These are phyloP conservation scores for Ophiostoma sp. DNA, from an alignment of 2,329 filamentous ascomycete genomes.

Conservation along the genomic window DNA sequence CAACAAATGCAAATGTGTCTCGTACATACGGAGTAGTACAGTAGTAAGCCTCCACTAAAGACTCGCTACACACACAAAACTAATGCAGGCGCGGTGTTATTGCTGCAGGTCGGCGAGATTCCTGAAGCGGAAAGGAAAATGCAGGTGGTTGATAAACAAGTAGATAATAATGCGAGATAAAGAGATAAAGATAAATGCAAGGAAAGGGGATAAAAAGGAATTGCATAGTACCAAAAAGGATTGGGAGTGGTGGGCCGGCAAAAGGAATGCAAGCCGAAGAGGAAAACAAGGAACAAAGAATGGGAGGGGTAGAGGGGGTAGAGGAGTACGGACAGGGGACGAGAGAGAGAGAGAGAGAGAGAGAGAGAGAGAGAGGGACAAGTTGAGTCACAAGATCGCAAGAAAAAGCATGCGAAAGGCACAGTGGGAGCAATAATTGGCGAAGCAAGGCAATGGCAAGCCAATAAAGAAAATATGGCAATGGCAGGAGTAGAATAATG, in stretches of 20 bases:
- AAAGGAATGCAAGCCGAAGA: no score
- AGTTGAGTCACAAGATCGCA: no score
- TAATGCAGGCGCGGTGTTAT: conserved; percentile 23
- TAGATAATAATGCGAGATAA: not conserved
- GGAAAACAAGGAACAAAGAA: not conserved
- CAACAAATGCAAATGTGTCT: no score
- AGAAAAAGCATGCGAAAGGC: no score
- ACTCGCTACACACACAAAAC: conserved; percentile 12
- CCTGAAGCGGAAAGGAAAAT: conserved; percentile 21
- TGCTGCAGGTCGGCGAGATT: conserved; percentile 22
- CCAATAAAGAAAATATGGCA: no score
- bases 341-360: not conserved
- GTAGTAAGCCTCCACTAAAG: not conserved
- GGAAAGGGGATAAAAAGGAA: not conserved
- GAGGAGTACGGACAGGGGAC: not conserved
- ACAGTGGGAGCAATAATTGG: no score
- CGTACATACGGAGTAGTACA: no score
- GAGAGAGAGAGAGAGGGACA: no score
- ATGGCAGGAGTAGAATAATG: not conserved
- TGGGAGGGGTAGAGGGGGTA: conserved; percentile 1
- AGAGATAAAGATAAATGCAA: not conserved
- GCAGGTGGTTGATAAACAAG: not conserved
- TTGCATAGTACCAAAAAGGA: no score
- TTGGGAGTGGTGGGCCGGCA: no score
- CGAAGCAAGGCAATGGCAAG: no score